These are phyloP conservation scores for Starmerella powellii DNA, from an alignment of 805 yeast genomes.

Conservation along the genomic window DNA sequence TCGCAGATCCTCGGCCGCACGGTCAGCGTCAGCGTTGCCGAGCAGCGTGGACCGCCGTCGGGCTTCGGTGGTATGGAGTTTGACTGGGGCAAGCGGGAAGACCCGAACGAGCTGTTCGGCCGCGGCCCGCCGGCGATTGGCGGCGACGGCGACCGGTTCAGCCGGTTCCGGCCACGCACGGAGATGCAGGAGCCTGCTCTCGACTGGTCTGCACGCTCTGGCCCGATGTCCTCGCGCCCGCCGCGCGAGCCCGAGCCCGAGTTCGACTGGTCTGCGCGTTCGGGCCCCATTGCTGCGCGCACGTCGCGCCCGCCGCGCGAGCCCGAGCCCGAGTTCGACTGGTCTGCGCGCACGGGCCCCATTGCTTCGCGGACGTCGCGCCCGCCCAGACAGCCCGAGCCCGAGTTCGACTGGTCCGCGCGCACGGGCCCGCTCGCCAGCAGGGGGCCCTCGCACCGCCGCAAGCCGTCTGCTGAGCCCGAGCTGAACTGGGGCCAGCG, in stretches of 20 bases:
- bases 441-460: not conserved
- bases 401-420: conserved; percentile 27
- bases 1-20: conserved; percentile 60
- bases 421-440: conserved; percentile 4
- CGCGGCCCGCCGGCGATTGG: conserved; percentile 29
- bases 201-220: conserved; percentile 21
- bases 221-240: conserved; percentile 11
- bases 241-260: conserved; percentile 5
- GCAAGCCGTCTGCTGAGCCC: not conserved
- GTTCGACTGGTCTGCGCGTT: conserved; percentile 8
- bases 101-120: conserved; percentile 29
- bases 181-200: conserved; percentile 10
- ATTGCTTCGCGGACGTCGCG: conserved; percentile 31
- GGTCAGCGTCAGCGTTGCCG: conserved; percentile 65
- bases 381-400: conserved; percentile 24
- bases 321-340: conserved; percentile 19
- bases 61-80: conserved; percentile 30
- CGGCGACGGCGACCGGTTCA: conserved; percentile 33
- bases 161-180: conserved; percentile 22
- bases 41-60: conserved; percentile 42
- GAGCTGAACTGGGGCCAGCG: conserved; percentile 36
- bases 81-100: conserved; percentile 22
- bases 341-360: conserved; percentile 21
- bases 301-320: conserved; percentile 18
- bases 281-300: conserved; percentile 2